Base-by-base conservation (phyloP, 2,329 filamentous ascomycete species). In the Claviceps pazoutovae region DNA sequence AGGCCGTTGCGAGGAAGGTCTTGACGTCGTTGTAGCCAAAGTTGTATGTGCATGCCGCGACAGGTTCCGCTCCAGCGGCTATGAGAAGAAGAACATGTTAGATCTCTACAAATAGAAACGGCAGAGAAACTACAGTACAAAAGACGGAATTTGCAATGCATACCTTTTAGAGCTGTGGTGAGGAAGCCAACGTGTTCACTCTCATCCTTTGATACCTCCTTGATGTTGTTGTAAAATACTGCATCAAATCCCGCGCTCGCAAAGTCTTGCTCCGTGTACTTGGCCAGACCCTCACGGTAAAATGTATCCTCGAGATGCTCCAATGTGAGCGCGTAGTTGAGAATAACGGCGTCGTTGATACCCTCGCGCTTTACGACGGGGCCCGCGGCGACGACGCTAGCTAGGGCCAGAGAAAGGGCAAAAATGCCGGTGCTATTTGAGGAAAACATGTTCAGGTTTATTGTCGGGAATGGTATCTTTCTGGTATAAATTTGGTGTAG, bases 221-320 rank as follows among this genome's bases (percentile, higher is more conserved):
- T 65, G 50, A 85, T 59, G 67, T 82, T 79, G 49, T 68, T 66
- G 67, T 82, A 83, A 62, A 80, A 78, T 3, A 66, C 65, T 0
- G 67, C 58, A 49, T 72, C 63, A 60, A 72, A 74, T 14, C 77
- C 78, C 46, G 76, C 77, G 36, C 62, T 66, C 30, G 66, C 58
- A 60, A 83, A 83, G 57, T 80, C 70, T 1, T 61, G 56, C 54
- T 72, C 63, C 34, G 71, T 73, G 68, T 76, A 84, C 58, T 79
- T 80, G 53, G 68, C 62, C 4, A 85, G 69, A 39, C 75, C 81
- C 48, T 82, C 62, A 39, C 69, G 66, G 66, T 86, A 86, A 67
- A 85, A 85, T 51, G 70, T 71, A 55, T 77, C 68, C 66, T 86
- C 82, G 34, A 79, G 72, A 51, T 76, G 71, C 64, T 80, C 76